Base-by-base conservation (phyloP, 2,329 filamentous ascomycete species). In the Aspergillus sp. region DNA sequence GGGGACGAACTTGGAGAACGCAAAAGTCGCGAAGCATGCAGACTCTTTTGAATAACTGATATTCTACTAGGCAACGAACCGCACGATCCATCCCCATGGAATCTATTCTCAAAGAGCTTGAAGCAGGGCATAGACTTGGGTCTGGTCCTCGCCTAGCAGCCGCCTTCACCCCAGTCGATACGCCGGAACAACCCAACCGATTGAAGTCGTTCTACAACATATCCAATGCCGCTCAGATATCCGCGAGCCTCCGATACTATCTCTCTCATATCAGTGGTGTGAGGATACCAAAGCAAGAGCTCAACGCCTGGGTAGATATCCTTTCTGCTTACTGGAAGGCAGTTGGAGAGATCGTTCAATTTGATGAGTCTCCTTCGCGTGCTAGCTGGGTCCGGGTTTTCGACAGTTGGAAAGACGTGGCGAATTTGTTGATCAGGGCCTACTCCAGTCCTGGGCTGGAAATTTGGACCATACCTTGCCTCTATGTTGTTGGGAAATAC, bases 381-480 rank as follows among this genome's bases (percentile, higher is more conserved):
- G 80, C 85, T n/a, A 86, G 90, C 57, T 96, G 90, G 87, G 83
- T 83, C n/a, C 88, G 84, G 55, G 90, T 93, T 0, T 99, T 96
- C 70, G 89, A 92, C 61, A 79, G 87, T 11, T 98, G 95, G 93
- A 96, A 91, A 70, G 90, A 96, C 41, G 71, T 98, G 61, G 86
- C 90, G 46, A 90, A 89, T 62, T 80, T 82, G 48, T 80, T 98
- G 40, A 87, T 93, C 57, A 86, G 91, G 64, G 92, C 91, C 33
- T 97, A 97, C 72, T 88, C 87, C 37, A 88, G 84, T 63, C 80
- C 82, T 55, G 83, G 85, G 3, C 91, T 98, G 66, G 87, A 91
- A 63, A 88, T 91, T 33, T 99, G 95, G 93, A 95, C 92, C 0
- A 86, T 99, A 52, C 93, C 95, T 3, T 93, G 90, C 70, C 81